Conservation (phyloP, 306 rosid genomes). For the Psophocarpus tetragonolobus region DNA sequence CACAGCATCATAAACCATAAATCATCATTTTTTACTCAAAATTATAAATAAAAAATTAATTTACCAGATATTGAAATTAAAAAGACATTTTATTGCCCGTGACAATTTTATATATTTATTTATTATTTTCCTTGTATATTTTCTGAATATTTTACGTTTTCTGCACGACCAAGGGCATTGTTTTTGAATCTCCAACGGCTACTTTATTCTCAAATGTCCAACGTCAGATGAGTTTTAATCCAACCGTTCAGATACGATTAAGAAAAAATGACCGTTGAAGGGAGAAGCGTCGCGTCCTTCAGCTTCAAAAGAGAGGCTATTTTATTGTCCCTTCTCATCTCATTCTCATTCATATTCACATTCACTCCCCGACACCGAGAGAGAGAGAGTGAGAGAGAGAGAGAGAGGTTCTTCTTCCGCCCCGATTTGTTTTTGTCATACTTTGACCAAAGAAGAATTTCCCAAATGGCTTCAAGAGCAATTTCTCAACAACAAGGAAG, state of each 20-base stretch:
- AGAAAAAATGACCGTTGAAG: constrained; percentile 64
- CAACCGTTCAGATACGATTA: constrained; percentile 39
- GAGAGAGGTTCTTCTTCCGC: neutral
- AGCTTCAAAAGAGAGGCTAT: constrained; percentile 50
- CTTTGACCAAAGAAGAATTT: neutral
- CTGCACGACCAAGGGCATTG: too few species aligned
- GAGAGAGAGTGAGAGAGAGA: constrained; percentile 24
- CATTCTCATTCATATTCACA: neutral
- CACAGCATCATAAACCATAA: neutral
- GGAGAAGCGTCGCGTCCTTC: constrained; percentile 48
- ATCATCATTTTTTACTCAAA: too few species aligned
- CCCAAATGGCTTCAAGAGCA: constrained; percentile 68
- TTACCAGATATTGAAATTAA: neutral
- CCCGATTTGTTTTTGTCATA: neutral
- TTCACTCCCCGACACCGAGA: neutral
- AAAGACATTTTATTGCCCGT: neutral
- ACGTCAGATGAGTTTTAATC: constrained; percentile 44
- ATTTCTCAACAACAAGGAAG: constrained; percentile 61
- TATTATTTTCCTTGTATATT: neutral
- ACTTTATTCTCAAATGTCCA: constrained; percentile 30
- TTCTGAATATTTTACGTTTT: neutral
- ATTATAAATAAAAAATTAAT: neutral
- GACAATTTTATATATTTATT: neutral
- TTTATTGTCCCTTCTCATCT: constrained; percentile 21
- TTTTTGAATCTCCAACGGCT: constrained; percentile 66